Conservation (phyloP, 2,329 filamentous ascomycete genomes). For the Apiospora malaysiana region DNA sequence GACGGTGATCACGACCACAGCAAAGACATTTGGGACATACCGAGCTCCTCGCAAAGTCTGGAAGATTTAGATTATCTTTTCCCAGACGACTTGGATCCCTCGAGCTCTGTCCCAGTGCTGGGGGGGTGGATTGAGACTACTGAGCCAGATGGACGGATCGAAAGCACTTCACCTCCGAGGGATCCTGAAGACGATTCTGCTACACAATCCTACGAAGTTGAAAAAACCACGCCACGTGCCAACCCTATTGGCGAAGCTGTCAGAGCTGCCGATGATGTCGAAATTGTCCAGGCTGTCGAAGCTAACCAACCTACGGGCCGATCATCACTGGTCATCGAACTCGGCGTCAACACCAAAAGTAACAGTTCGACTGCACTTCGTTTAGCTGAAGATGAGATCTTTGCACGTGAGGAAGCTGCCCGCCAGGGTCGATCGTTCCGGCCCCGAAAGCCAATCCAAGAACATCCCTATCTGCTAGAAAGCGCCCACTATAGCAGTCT, state of each 20-base stretch:
- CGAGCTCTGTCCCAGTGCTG: not conserved
- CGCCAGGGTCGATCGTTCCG: slow-evolving; percentile 31
- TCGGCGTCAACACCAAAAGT: not conserved
- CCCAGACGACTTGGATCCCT: slow-evolving; percentile 31
- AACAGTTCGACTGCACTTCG: not conserved
- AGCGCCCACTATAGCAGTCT: slow-evolving; percentile 58
- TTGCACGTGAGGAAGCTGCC: slow-evolving; percentile 23
- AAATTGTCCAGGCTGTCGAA: not conserved
- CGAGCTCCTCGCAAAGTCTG: slow-evolving; percentile 34
- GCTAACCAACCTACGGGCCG: not conserved
- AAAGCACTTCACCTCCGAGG: not conserved
- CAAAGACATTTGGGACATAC: slow-evolving; percentile 38
- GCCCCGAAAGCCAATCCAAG: slow-evolving; percentile 65
- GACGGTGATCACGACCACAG: slow-evolving; percentile 19
- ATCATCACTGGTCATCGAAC: not conserved
- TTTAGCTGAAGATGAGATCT: slow-evolving; percentile 26
- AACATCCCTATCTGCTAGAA: slow-evolving; percentile 64
- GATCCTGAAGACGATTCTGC: not conserved
- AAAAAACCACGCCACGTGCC: not conserved
- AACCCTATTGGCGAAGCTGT: not conserved
- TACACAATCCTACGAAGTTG: not conserved
- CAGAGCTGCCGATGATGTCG: not conserved
- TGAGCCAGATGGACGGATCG: not conserved
- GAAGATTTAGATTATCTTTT: slow-evolving; percentile 16
- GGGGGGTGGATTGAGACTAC: no score